Base-by-base conservation (phyloP, 192 early-diverging fungal genomes). In the Backusella mclennaniae region DNA sequence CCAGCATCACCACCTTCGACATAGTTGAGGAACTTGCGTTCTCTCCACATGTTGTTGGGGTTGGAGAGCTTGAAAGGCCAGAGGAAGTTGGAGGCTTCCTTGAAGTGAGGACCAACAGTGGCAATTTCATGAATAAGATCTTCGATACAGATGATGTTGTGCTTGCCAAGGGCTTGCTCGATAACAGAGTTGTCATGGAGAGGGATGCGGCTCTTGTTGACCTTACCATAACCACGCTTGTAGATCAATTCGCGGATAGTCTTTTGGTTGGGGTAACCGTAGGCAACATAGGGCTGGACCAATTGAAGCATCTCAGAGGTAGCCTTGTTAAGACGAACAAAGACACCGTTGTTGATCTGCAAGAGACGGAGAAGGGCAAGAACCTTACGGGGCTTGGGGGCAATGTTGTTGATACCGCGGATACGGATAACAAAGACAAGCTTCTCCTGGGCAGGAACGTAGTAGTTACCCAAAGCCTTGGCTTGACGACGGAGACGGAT, bases 381-480 rank as follows among this genome's bases (percentile, higher is more conserved):
- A 72, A 98, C 95, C 95, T 99, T 99, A 86, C 96, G 92, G 80
- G 98, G 96, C 93, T 99, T 99, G 85, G 98, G 98, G 56, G 97
- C 89, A 78, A 99, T 93, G 90, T 98, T 95, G 92, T 97, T 98
- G 92, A 99, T 97, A 98, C 96, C 97, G 93, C 98, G 98, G 87
- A 98, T 95, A 88, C 98, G 96, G 87, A 99, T 87, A 75, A 99
- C 97, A 77, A 99, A 98, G 77, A 94, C 95, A 69, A 99, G 93
- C 91, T 98, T 97, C 86, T 95, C 89, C 88, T 99, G 93, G 69
- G 94, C 92, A 68, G 96, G 91, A 42, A 99, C 97, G 87, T 95
- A 98, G 90, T 94, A 98, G 88, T 90, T 92, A 80, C 95, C 95
- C 70, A 84, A 76, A 82, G 91, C 88, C 88, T 95, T 95, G 87